Conservation (phyloP, 2,329 filamentous ascomycete species). For the Aphanocladium album region DNA sequence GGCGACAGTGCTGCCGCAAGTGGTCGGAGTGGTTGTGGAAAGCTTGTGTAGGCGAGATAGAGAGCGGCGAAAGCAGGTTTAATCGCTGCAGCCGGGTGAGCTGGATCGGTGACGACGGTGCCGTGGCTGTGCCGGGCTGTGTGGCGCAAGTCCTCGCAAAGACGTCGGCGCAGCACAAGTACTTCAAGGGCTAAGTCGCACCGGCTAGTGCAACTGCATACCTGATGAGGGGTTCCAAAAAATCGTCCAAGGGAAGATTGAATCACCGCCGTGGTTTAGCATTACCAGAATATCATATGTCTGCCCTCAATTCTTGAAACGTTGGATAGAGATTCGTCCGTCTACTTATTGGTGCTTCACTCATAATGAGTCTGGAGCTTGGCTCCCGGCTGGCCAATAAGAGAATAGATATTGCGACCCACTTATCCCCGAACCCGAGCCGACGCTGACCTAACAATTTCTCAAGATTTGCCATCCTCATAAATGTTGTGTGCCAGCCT, state of each 20-base stretch:
- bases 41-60: neutral
- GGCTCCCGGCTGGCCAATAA: conserved; percentile 6
- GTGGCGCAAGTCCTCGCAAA: conserved; percentile 9
- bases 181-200: neutral
- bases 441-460: conserved; percentile 17
- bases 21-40: conserved; percentile 3
- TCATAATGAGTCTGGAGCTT: neutral
- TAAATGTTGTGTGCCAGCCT: conserved; percentile 6
- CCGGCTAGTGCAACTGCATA: neutral
- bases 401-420: neutral
- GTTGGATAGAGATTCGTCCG: neutral
- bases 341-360: neutral
- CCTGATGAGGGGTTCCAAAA: neutral
- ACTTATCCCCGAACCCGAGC: conserved; percentile 16
- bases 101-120: conserved; percentile 15
- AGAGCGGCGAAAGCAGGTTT: conserved; percentile 10
- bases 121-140: conserved; percentile 14
- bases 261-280: neutral
- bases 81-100: conserved; percentile 3
- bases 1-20: conserved; percentile 13
- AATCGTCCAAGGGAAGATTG: neutral
- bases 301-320: neutral
- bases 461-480: conserved; percentile 13
- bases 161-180: neutral
- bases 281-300: neutral